phyloP scores from a whole-genome alignment of 352 stramenopile species.

The Phytophthora foliorum region DNA sequence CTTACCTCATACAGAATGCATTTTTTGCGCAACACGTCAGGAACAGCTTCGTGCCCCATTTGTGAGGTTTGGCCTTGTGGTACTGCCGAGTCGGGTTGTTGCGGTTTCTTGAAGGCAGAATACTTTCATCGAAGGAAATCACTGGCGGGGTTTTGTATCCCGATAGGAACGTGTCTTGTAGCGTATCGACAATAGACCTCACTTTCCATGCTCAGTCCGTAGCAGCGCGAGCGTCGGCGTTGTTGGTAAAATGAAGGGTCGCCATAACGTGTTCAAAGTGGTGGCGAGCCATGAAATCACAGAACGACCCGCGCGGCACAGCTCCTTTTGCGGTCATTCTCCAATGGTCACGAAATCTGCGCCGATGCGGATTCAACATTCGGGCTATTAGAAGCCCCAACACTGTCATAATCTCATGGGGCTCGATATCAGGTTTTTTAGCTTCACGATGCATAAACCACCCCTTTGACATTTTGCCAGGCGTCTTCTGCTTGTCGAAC shows the following conservation, averaged over 20 bases:
- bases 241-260: constrained; percentile 24
- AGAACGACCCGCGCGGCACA: constrained; percentile 16
- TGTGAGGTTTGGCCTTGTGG: constrained; percentile 19
- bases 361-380: constrained; percentile 15
- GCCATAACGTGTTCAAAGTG: constrained; percentile 19
- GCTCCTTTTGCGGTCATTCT: not conserved
- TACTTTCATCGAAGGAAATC: constrained; percentile 9
- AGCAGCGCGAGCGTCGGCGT: not conserved
- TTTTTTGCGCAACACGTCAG: constrained; percentile 19
- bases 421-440: constrained; percentile 6
- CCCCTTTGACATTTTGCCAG: constrained; percentile 1
- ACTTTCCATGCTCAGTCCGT: constrained; percentile 16
- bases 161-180: not conserved
- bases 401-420: constrained; percentile 7
- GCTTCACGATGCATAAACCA: constrained; percentile 1
- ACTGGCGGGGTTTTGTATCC: constrained; percentile 17
- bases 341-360: constrained; percentile 12
- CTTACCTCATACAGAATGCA: constrained; percentile 19
- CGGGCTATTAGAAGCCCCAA: constrained; percentile 5
- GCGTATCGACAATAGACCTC: not conserved
- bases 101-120: not conserved
- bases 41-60: constrained; percentile 25
- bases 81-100: constrained; percentile 26
- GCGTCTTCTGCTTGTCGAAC: constrained; percentile 12
- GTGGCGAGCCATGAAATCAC: constrained; percentile 12